Conservation (phyloP, 2,329 filamentous ascomycete species). For the Dothideomycetidae sp. region DNA sequence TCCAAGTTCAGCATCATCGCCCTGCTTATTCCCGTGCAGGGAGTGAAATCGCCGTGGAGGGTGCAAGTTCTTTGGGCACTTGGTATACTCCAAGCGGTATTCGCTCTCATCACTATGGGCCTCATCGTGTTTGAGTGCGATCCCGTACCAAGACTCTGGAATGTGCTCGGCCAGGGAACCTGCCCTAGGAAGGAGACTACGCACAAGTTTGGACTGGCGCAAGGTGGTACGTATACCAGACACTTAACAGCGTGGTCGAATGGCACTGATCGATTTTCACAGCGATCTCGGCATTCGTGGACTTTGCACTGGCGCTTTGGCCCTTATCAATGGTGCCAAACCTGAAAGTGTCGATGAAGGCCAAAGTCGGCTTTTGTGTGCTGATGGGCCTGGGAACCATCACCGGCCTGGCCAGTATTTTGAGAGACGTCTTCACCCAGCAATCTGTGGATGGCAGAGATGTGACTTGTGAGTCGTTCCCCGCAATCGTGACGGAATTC, state of each 20-base stretch:
- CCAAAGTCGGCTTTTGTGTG: conserved; percentile 3
- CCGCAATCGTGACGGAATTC: no score
- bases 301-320: conserved; percentile 1
- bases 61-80: not conserved
- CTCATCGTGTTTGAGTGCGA: conserved; percentile 3
- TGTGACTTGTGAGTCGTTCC: not conserved
- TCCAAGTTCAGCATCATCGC: conserved; percentile 9
- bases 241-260: not conserved
- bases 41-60: not conserved
- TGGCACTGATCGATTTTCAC: not conserved
- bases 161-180: not conserved
- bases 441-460: not conserved
- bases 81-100: conserved; percentile 1
- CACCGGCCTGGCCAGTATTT: not conserved
- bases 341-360: conserved; percentile 2
- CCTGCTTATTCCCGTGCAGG: conserved; percentile 5
- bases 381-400: conserved; percentile 3
- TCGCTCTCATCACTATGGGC: conserved; percentile 1
- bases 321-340: not conserved
- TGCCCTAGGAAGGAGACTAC: conserved; percentile 1
- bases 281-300: not conserved
- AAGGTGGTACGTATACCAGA: conserved; percentile 5
- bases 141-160: conserved; percentile 2
- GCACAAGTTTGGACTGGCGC: conserved; percentile 1
- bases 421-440: not conserved